Conservation (phyloP, 805 yeast genomes). For the Scheffersomyces stipitis region DNA sequence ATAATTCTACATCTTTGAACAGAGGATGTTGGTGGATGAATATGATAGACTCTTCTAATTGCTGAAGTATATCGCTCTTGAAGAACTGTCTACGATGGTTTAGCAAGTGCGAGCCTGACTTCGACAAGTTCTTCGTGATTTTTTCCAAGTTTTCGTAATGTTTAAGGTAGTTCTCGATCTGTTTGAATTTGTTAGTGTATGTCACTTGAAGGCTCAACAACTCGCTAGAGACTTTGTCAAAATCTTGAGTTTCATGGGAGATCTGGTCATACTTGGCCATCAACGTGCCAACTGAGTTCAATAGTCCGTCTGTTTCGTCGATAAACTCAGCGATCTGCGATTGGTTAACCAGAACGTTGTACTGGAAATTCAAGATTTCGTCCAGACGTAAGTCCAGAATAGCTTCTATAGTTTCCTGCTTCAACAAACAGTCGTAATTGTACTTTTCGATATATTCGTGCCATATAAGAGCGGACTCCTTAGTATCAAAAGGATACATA, state of each 20-base stretch:
- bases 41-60: conserved; percentile 64
- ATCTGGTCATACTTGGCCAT: conserved; percentile 57
- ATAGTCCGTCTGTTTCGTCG: conserved; percentile 44
- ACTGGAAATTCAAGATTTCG: conserved; percentile 33
- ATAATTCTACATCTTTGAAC: conserved; percentile 69
- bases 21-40: conserved; percentile 52
- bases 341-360: conserved; percentile 26
- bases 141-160: conserved; percentile 71
- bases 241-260: conserved; percentile 58
- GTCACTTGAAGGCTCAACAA: conserved; percentile 48
- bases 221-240: conserved; percentile 55
- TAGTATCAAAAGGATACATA: conserved; percentile 2
- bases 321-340: conserved; percentile 33
- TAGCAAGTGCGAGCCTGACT: conserved; percentile 66
- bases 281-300: conserved; percentile 47
- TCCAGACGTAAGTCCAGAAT: conserved; percentile 39
- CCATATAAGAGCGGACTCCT: conserved; percentile 25
- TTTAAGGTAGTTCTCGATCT: conserved; percentile 49
- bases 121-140: conserved; percentile 66
- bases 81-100: conserved; percentile 47
- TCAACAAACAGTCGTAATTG: conserved; percentile 42
- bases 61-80: conserved; percentile 41
- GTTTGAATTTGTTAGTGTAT: conserved; percentile 41
- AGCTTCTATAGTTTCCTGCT: conserved; percentile 38
- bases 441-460: conserved; percentile 35